Evolutionary conservation across 345 rosid species (phyloP), one percentile per base, ranked within the genome.

Genomic region (Reutealis trisperma): DNA sequence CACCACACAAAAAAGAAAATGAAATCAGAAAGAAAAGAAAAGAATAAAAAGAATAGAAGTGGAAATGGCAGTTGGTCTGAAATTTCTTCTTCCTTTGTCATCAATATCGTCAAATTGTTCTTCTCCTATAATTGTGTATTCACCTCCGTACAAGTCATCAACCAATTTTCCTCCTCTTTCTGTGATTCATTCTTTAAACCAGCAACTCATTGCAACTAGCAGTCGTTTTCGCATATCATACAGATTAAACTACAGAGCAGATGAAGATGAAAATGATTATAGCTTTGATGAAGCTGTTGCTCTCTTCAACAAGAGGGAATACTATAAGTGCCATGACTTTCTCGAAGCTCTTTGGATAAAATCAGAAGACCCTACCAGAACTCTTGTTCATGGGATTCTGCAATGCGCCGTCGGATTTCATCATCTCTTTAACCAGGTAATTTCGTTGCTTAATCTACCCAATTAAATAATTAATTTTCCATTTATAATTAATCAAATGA

Each of bases 341-440:
- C 91, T 95, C 0, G 99, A 95, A 80, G 76, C 89, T 81, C 77
- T 90, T 6, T 95, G 99, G 99, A 79, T 88, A 67, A 63, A 74
- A 69, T 90, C 98, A 0, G 91, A 93, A 66, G 97, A 92, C 18
- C 97, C 97, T 2, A 30, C 83, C 57, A 89, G 97, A 77, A 93
- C 93, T 51, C 84, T 93, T 41, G 5, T 88, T 57, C 98, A 93
- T 71, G 98, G 97, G 41, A 84, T 94, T 71, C 89, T 94, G 25
- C 98, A 92, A 63, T 93, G 97, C 27, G 94, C 98, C 0, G 93
- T 94, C 0, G 98, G 97, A 22, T 88, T 94, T 71, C 92, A 94
- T 70, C 98, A 93, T 82, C 93, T 94, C 51, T 93, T 93, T 78
- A 95, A 87, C 83, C 83, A 78, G 93, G 99, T 95, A 67, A 49